These are phyloP conservation scores for Pseudogymnoascus sp. DNA, from an alignment of 2,329 filamentous ascomycete species.

Conservation along the genomic window DNA sequence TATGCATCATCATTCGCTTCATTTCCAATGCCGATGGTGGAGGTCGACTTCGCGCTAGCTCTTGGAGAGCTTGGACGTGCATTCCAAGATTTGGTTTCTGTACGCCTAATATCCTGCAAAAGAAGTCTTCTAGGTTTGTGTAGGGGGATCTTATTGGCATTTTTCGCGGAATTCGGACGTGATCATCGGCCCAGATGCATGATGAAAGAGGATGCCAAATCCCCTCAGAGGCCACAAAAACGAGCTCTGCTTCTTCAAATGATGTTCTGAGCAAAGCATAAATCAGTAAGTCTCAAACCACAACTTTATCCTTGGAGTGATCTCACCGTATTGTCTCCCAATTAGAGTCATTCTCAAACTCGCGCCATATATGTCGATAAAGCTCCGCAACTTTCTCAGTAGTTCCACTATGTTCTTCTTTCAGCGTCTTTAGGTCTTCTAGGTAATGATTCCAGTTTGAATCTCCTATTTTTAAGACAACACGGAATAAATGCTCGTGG, in stretches of 20 bases:
- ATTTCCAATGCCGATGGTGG: not conserved
- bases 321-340: not conserved
- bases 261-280: not conserved
- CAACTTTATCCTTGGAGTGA: not conserved
- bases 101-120: not conserved
- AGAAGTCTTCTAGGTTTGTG: not conserved
- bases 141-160: not conserved
- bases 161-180: not conserved
- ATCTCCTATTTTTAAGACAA: not conserved
- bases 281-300: not conserved
- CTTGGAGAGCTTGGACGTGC: not conserved
- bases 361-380: not conserved
- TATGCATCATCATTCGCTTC: not conserved
- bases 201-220: not conserved
- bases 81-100: not conserved
- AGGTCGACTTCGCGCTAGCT: not conserved
- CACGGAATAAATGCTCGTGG: not conserved
- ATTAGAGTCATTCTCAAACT: not conserved
- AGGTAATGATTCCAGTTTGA: conserved; percentile 5
- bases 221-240: not conserved
- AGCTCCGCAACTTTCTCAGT: not conserved
- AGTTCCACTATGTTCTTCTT: not conserved
- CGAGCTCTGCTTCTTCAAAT: not conserved
- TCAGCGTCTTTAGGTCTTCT: not conserved
- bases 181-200: not conserved